Evolutionary conservation across 306 rosid species (phyloP).

Genomic region (Cicer bijugum): DNA sequence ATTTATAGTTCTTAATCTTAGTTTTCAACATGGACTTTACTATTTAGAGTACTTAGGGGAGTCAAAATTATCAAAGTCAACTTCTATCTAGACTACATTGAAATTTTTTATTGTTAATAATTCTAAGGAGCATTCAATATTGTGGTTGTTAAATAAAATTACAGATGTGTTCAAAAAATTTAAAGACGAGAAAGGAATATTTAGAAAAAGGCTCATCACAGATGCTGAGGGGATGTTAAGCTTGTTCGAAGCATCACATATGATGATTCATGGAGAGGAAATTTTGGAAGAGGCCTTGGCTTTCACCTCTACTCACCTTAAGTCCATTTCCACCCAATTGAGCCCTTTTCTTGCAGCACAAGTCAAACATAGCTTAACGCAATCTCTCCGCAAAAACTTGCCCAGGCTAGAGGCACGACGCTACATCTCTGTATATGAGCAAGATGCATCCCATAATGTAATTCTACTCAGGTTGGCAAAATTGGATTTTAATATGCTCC

Average conservation of each 20-base stretch:
- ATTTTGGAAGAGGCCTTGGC: not conserved
- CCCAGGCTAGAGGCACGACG: conserved; percentile 41
- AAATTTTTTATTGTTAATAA: no score
- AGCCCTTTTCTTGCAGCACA: conserved; percentile 12
- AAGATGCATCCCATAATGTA: conserved; percentile 33
- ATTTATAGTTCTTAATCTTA: no score
- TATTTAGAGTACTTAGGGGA: no score
- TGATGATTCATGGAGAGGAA: not conserved
- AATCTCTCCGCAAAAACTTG: conserved; percentile 37
- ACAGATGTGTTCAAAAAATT: not conserved
- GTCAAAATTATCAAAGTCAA: no score
- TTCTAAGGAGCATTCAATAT: no score
- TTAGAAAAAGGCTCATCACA: not conserved
- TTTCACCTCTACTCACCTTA: conserved; percentile 1
- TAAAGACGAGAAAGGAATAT: not conserved
- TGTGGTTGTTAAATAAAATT: not conserved
- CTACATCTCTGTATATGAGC: conserved; percentile 38
- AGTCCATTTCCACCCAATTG: not conserved
- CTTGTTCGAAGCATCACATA: not conserved
- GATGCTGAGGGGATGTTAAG: not conserved
- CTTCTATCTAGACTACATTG: no score
- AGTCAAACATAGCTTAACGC: conserved; percentile 39
- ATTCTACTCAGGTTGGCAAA: conserved; percentile 40
- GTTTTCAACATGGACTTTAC: no score
- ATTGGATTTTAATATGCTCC: conserved; percentile 53